Percentiles rank a stretch among this genome's conserved stretches.
These are phyloP conservation scores for Dendrobium nobile DNA, from an alignment of 106 monocot species.

Conservation along the genomic window DNA sequence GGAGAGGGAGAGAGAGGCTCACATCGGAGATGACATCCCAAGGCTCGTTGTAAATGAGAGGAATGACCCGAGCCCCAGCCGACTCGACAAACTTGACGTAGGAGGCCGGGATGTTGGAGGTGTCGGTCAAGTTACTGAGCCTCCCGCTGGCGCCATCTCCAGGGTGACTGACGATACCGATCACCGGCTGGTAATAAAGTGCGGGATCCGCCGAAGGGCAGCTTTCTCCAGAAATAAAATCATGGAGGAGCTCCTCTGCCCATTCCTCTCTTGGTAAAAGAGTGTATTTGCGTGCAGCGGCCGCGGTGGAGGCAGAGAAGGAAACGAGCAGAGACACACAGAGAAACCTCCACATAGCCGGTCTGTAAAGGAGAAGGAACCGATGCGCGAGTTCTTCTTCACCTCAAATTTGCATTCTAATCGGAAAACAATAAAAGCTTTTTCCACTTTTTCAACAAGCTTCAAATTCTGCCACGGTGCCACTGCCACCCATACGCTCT, in stretches of 20 bases:
- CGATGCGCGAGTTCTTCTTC: too few relatives aligned
- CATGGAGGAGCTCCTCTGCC: not conserved
- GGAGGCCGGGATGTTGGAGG: conserved; percentile 66
- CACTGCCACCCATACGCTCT: too few relatives aligned
- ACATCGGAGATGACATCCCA: conserved; percentile 43
- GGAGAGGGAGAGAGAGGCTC: not conserved
- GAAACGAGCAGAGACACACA: not conserved
- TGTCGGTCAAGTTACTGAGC: conserved; percentile 38
- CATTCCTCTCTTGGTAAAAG: not conserved
- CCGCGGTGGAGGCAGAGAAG: not conserved
- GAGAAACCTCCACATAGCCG: not conserved
- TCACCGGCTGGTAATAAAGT: conserved; percentile 66
- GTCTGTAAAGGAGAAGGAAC: too few relatives aligned
- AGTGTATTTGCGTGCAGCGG: not conserved
- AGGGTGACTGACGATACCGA: conserved; percentile 83
- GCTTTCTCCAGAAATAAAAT: not conserved
- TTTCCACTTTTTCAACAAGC: too few relatives aligned
- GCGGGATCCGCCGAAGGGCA: conserved; percentile 38
- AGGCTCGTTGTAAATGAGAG: conserved; percentile 74
- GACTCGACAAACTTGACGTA: conserved; percentile 92
- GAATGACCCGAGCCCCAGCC: conserved; percentile 79
- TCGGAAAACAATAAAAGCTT: too few relatives aligned
- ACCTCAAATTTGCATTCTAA: too few relatives aligned
- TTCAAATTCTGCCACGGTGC: too few relatives aligned
- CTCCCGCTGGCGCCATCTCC: conserved; percentile 78